Conservation (phyloP, 164 flowering plant species). For the Akebia trifoliata region DNA sequence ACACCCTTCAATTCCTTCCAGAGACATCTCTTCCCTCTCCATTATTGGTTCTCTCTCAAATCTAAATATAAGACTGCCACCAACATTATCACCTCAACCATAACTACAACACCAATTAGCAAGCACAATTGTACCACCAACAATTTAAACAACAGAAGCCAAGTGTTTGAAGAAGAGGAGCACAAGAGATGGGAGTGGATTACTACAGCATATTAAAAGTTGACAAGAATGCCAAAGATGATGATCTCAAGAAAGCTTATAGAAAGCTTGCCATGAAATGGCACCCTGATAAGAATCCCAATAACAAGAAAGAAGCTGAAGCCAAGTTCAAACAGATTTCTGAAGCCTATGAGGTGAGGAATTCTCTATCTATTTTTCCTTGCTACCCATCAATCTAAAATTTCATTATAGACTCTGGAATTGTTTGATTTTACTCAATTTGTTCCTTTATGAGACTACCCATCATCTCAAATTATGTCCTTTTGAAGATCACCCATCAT, state of each 20-base stretch:
- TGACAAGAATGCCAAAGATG: constrained; percentile 10
- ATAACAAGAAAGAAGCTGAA: constrained; percentile 12
- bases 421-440: too few relatives aligned
- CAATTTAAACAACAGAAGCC: not conserved
- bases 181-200: constrained; percentile 15
- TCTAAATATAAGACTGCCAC: not conserved
- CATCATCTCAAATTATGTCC: too few relatives aligned
- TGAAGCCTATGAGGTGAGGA: constrained; percentile 10
- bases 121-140: not conserved
- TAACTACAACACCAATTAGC: too few relatives aligned
- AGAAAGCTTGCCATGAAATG: constrained; percentile 14
- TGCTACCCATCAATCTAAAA: too few relatives aligned
- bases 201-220: constrained; percentile 10
- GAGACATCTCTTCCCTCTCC: not conserved
- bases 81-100: too few relatives aligned
- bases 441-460: too few relatives aligned
- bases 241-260: constrained; percentile 10
- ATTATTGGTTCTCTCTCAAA: not conserved
- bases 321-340: constrained; percentile 14
- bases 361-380: not conserved
- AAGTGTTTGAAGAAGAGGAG: not conserved
- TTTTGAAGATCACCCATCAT: too few relatives aligned
- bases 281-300: constrained; percentile 14
- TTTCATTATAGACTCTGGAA: too few relatives aligned
- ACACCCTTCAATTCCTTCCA: not conserved